Evolutionary conservation across 2,329 filamentous ascomycete genomes (phyloP), one percentile per base, ranked within the genome.

Genomic region (Colletotrichum simmondsii): DNA sequence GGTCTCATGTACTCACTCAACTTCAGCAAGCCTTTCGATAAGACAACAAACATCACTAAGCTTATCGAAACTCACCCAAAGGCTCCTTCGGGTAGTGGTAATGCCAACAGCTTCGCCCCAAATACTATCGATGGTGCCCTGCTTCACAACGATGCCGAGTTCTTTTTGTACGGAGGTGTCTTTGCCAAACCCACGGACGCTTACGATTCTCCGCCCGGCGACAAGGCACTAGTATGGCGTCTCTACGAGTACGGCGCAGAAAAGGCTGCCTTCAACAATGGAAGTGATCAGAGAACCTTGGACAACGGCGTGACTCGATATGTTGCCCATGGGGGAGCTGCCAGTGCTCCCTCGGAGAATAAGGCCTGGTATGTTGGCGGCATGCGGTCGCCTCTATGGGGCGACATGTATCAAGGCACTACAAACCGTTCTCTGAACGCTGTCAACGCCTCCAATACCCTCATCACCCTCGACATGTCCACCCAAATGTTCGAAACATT

Each of bases 341-440:
- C 87, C 12, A 93, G 85, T 56, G 90, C 89, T 0, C 92, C 92
- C 0, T 93, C 92, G 0, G 92, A 94, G 79, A 92, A 93, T 74
- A 87, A 91, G 75, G 92, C 91, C 0, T 94, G 90, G 84, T 94
- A 94, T 76, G 93, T 94, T 75, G 89, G 90, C 0, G 93, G 93
- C 0, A 82, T 92, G 79, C 87, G 84, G 16, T 86, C 89, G 0
- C 79, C 84, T 0, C 80, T 81, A 14, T 86, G 83, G 76, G 90
- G 89, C 0, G 81, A 85, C 0, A 87, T 93, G 56, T 85, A 84
- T 68, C 77, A 78, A 11, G 65, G 78, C 7, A 65, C 71, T 1
- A 16, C n/a, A 5, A 83, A 86, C 35, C 77, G 79, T 0, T 83
- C 83, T 2, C 64, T 77, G 0, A 82, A 77, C n/a, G 84, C 87